Evolutionary conservation across 2,329 filamentous ascomycete genomes (phyloP).

Genomic region (Stachybotrys elegans): DNA sequence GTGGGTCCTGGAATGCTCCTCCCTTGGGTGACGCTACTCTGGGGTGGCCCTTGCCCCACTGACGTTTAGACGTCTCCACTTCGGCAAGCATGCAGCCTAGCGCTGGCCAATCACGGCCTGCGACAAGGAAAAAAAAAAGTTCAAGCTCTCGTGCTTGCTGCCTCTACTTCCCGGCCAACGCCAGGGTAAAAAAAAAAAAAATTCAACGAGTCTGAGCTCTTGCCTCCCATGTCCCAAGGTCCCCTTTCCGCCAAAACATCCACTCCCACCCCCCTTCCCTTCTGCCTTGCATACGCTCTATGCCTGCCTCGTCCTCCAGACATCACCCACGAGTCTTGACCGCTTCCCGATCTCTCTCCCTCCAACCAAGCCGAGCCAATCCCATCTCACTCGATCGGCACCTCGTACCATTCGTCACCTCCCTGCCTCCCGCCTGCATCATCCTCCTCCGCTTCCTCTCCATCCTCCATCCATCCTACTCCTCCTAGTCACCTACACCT

Average conservation of each 20-base stretch:
- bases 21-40: slow-evolving; percentile 1
- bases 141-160: slow-evolving; percentile 28
- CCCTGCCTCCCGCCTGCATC: too few species aligned
- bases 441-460: slow-evolving; percentile 7
- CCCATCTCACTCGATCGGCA: background rate
- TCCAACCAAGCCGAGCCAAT: slow-evolving; percentile 1
- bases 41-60: slow-evolving; percentile 18
- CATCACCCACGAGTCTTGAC: slow-evolving; percentile 3
- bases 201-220: slow-evolving; percentile 17
- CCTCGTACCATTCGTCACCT: background rate
- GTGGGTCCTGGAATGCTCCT: slow-evolving; percentile 1
- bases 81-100: slow-evolving; percentile 27
- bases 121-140: slow-evolving; percentile 31
- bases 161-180: slow-evolving; percentile 17
- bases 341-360: background rate
- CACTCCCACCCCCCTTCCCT: slow-evolving; percentile 10
- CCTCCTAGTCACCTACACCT: slow-evolving; percentile 4
- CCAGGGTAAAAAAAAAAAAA: slow-evolving; percentile 10
- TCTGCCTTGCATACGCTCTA: slow-evolving; percentile 8
- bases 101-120: slow-evolving; percentile 25
- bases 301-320: slow-evolving; percentile 2
- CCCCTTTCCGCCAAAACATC: slow-evolving; percentile 2
- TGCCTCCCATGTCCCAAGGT: slow-evolving; percentile 4
- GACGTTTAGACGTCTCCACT: slow-evolving; percentile 26
- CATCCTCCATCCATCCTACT: background rate